These are phyloP conservation scores for Penicillium desertorum DNA, from an alignment of 495 filamentous ascomycete genomes.

Conservation along the genomic window DNA sequence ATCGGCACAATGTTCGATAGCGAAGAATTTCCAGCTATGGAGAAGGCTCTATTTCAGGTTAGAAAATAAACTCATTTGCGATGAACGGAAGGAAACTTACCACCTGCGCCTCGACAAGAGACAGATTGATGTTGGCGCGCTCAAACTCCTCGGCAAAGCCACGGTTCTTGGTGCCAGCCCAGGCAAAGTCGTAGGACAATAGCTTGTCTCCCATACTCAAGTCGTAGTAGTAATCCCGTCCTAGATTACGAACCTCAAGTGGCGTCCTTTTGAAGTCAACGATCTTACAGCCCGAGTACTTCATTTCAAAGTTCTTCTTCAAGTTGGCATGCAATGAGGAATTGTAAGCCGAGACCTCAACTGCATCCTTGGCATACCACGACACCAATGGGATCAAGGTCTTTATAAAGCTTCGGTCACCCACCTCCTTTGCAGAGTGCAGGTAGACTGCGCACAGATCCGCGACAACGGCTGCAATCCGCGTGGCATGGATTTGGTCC, in stretches of 20 bases:
- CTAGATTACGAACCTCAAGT: slow-evolving; percentile 61
- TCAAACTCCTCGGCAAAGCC: slow-evolving; percentile 80
- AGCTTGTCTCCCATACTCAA: slow-evolving; percentile 68
- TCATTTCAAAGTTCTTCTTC: slow-evolving; percentile 75
- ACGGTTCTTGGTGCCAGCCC: slow-evolving; percentile 63
- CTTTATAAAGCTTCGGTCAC: slow-evolving; percentile 62
- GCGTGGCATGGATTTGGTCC: slow-evolving; percentile 55
- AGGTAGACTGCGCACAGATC: slow-evolving; percentile 91
- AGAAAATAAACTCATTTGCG: slow-evolving; percentile 26
- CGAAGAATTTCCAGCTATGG: slow-evolving; percentile 84
- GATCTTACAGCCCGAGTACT: slow-evolving; percentile 68
- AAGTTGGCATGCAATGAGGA: slow-evolving; percentile 80
- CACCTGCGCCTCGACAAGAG: slow-evolving; percentile 86
- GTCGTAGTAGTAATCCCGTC: slow-evolving; percentile 79
- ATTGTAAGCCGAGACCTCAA: slow-evolving; percentile 75
- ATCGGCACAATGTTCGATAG: slow-evolving; percentile 75
- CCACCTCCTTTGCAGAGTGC: slow-evolving; percentile 73
- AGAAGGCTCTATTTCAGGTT: slow-evolving; percentile 61
- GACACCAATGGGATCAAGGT: slow-evolving; percentile 69
- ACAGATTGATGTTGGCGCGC: slow-evolving; percentile 84
- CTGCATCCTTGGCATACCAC: slow-evolving; percentile 73
- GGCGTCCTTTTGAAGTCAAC: slow-evolving; percentile 74
- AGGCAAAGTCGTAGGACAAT: slow-evolving; percentile 72
- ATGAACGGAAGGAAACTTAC: slow-evolving; percentile 50
- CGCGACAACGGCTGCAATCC: slow-evolving; percentile 76